Evolutionary conservation across 2,329 filamentous ascomycete species (phyloP).

Genomic region (Biscogniauxia sp.): DNA sequence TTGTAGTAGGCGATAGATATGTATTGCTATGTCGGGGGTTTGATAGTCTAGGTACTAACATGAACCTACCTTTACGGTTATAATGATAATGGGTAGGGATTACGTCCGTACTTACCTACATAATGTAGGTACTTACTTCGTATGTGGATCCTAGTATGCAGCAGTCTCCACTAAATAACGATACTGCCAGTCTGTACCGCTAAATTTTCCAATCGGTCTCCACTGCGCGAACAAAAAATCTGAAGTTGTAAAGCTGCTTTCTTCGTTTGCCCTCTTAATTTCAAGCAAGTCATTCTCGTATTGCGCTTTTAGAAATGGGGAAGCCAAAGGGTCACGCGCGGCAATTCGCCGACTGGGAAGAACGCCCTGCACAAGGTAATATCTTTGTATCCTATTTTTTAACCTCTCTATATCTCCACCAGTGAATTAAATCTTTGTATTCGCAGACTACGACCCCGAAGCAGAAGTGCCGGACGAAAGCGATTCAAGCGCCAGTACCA

Average conservation of each 20-base stretch:
- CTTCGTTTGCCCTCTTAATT: neutral
- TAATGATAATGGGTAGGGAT: neutral
- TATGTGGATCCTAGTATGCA: too few species aligned
- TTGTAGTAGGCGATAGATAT: too few species aligned
- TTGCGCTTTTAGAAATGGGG: slow-evolving; percentile 41
- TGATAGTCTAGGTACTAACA: neutral
- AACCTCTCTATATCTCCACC: neutral
- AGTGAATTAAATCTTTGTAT: neutral
- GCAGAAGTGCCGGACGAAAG: slow-evolving; percentile 56
- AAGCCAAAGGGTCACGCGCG: slow-evolving; percentile 54
- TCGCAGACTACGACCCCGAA: slow-evolving; percentile 77
- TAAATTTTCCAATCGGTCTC: slow-evolving; percentile 42
- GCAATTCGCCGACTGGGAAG: slow-evolving; percentile 61
- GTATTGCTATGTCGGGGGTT: neutral
- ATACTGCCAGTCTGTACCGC: slow-evolving; percentile 49
- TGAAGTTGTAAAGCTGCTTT: slow-evolving; percentile 9
- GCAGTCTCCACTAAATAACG: neutral
- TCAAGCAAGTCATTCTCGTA: neutral
- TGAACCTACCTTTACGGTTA: too few species aligned
- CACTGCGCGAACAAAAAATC: slow-evolving; percentile 4
- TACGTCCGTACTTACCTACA: too few species aligned
- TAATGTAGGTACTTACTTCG: too few species aligned
- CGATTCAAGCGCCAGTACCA: slow-evolving; percentile 49
- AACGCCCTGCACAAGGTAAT: slow-evolving; percentile 61
- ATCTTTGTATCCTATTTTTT: neutral